phyloP scores from a whole-genome alignment of 306 rosid genomes.

The cucumber (Cucumis sativus) region DNA sequence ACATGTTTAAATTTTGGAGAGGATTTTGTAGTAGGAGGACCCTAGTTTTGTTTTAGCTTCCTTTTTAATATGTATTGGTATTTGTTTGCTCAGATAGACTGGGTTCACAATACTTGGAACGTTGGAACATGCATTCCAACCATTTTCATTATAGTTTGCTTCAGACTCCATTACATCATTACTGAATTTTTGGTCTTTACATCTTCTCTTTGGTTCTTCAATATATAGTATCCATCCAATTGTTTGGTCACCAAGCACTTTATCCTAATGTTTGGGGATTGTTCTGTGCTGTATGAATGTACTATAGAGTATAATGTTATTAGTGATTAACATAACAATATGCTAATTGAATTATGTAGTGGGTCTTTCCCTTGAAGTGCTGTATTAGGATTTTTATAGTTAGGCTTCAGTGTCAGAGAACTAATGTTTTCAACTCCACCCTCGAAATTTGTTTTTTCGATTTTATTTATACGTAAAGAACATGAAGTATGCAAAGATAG shows the following conservation, averaged over 20 bases:
- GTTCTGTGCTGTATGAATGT: not conserved
- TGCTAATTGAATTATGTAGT: too few species aligned
- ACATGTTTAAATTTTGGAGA: constrained; percentile 5
- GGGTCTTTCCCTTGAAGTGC: too few species aligned
- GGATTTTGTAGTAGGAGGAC: not conserved
- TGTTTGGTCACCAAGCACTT: not conserved
- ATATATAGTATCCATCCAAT: not conserved
- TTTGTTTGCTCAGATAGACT: constrained; percentile 3
- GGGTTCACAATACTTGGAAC: constrained; percentile 2
- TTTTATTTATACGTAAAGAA: too few species aligned
- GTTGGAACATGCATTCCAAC: not conserved
- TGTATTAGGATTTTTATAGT: too few species aligned
- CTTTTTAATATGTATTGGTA: not conserved
- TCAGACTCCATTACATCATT: not conserved
- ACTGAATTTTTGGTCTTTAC: not conserved
- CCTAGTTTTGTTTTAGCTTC: not conserved
- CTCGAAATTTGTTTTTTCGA: too few species aligned
- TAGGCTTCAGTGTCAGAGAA: too few species aligned
- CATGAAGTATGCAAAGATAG: too few species aligned
- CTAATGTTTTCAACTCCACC: too few species aligned
- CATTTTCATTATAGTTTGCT: not conserved
- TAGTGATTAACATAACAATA: too few species aligned
- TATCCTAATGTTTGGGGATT: not conserved
- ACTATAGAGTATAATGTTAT: too few species aligned
- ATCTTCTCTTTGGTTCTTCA: not conserved